Evolutionary conservation across 2,329 filamentous ascomycete genomes (phyloP).

Genomic region (Alternaria incomplexa): DNA sequence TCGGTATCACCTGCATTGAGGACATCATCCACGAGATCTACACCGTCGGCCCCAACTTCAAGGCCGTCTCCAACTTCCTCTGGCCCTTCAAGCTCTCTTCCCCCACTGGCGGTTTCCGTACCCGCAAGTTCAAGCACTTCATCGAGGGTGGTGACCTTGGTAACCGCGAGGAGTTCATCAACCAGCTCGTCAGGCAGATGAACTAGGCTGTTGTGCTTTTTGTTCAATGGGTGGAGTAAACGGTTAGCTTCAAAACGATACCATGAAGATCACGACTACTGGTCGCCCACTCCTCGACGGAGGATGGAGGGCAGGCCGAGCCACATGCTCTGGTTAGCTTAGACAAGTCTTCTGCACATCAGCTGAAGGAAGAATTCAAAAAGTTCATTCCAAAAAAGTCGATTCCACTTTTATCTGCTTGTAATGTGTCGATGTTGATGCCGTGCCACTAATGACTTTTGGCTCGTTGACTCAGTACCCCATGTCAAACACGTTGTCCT

Average conservation of each 20-base stretch:
- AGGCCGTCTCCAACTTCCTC: slow-evolving; percentile 99
- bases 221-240: slow-evolving; percentile 35
- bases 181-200: slow-evolving; percentile 95
- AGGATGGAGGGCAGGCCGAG: slow-evolving; percentile 37
- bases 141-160: slow-evolving; percentile 98
- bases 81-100: slow-evolving; percentile 99
- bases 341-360: slow-evolving; percentile 33
- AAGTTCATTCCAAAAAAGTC: slow-evolving; percentile 18
- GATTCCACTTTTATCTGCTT: background rate
- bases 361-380: slow-evolving; percentile 29
- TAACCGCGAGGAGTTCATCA: slow-evolving; percentile 99
- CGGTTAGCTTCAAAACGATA: slow-evolving; percentile 36
- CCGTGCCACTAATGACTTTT: background rate
- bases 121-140: slow-evolving; percentile 99
- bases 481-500: background rate
- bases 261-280: slow-evolving; percentile 32
- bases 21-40: slow-evolving; percentile 98
- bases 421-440: background rate
- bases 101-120: slow-evolving; percentile 94
- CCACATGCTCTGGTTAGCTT: slow-evolving; percentile 39
- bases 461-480: background rate
- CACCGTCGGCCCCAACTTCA: slow-evolving; percentile 97
- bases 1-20: slow-evolving; percentile 94
- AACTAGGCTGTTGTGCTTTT: slow-evolving; percentile 68
- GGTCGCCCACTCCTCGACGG: slow-evolving; percentile 24